phyloP scores from a whole-genome alignment of 1,139 yeast genomes.

The Pichia sp. region DNA sequence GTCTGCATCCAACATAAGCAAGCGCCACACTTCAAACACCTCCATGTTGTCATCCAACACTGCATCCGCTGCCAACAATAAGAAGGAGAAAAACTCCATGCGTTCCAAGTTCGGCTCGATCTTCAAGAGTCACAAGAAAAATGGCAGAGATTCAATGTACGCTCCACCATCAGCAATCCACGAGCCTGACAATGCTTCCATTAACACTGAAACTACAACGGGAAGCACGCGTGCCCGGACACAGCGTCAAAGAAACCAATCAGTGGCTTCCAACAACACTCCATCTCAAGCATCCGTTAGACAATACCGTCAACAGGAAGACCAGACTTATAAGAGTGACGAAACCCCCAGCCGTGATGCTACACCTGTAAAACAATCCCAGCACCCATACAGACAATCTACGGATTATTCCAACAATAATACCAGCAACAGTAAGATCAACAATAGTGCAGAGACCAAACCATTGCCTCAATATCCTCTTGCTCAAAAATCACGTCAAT shows the following conservation, averaged over 20 bases:
- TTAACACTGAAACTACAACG: slow-evolving; percentile 22
- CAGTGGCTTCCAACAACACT: slow-evolving; percentile 10
- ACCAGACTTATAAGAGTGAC: neutral
- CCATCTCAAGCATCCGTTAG: neutral
- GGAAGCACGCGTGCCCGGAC: slow-evolving; percentile 11
- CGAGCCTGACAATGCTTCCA: slow-evolving; percentile 32
- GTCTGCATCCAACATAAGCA: neutral
- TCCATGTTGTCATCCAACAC: slow-evolving; percentile 19
- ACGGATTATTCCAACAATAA: neutral
- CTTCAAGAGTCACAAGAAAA: slow-evolving; percentile 53
- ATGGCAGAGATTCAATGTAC: slow-evolving; percentile 38
- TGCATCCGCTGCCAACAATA: slow-evolving; percentile 6
- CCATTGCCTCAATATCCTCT: neutral
- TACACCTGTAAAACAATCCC: neutral
- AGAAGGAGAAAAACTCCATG: slow-evolving; percentile 40
- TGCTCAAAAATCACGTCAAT: neutral
- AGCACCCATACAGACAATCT: slow-evolving; percentile 9
- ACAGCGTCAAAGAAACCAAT: slow-evolving; percentile 17
- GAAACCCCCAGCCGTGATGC: neutral
- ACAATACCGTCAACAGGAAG: neutral
- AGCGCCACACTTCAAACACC: slow-evolving; percentile 16
- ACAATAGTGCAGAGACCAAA: neutral
- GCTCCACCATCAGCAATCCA: slow-evolving; percentile 28
- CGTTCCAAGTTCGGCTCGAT: slow-evolving; percentile 83
- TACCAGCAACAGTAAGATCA: neutral